Evolutionary conservation across 2,329 filamentous ascomycete genomes (phyloP), one percentile per base, ranked within the genome.

Genomic region (Penicillium sp.): DNA sequence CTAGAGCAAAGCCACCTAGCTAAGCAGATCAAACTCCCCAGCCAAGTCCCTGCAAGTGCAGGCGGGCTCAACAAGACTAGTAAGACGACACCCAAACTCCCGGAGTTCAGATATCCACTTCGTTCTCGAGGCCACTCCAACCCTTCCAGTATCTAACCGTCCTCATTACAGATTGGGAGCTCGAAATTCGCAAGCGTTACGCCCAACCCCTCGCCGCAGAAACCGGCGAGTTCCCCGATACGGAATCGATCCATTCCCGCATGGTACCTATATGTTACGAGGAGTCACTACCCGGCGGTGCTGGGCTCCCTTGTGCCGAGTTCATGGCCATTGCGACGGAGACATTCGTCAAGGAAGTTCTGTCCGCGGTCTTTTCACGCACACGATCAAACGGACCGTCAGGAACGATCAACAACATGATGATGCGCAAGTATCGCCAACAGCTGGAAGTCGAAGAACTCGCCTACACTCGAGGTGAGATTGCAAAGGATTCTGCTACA

Each of bases 41-140:
- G 87, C 29, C 83, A 90, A 53, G 82, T 85, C 8, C 86, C 88
- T 24, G 81, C 86, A 27, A 86, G 85, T 66, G 87, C 88, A 22
- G 87, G 85, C 27, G 88, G 88, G 18, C 81, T 93, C 43, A 92
- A 90, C 62, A 91, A 93, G 79, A 95, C 82, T 34, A 85, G 88
- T 91, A 79, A 69, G 86, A 75, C 27, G 38, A 21, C 24, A 31
- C 32, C 22, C 29, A 27, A 48, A 45, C 31, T 31, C 38, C 36
- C 39, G 45, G 34, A 47, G 16, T 41, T 44, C 8, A 40, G 52
- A 50, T 45, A 54, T 45, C 16, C 31, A 34, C n/a, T 54, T 43
- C 49, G 50, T 50, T 44, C 43, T 29, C 49, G 46, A 53, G 22
- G 16, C 31, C 45, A 9, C 13, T 27, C 29, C 7, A n/a, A 36